Conservation (phyloP, 345 rosid genomes). For the Geranium rotundifolium region DNA sequence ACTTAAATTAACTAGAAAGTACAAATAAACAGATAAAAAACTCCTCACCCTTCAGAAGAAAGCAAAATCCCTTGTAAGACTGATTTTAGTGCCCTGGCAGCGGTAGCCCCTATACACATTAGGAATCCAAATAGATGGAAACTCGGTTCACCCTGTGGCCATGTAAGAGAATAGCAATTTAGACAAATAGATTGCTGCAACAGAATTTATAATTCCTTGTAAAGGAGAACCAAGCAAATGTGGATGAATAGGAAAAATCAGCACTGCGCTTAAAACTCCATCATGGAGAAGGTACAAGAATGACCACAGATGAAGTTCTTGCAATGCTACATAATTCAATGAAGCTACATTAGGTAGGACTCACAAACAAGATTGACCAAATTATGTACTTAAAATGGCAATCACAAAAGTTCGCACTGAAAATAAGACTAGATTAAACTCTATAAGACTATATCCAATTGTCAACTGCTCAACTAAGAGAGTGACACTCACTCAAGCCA, state of each 20-base stretch:
- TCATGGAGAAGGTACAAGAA: too few relatives aligned
- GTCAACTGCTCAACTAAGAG: neutral
- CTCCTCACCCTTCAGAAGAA: constrained; percentile 74
- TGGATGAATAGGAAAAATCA: too few relatives aligned
- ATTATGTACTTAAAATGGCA: neutral
- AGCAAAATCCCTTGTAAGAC: constrained; percentile 63
- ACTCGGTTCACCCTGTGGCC: constrained; percentile 17
- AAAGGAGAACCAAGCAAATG: too few relatives aligned
- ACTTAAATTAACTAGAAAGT: neutral
- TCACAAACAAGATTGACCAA: neutral
- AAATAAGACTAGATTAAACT: neutral
- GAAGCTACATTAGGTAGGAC: too few relatives aligned
- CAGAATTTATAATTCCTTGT: too few relatives aligned
- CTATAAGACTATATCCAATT: neutral
- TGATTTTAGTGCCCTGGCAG: constrained; percentile 29
- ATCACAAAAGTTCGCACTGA: neutral
- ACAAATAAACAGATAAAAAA: neutral
- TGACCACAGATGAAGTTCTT: too few relatives aligned
- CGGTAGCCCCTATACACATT: constrained; percentile 27
- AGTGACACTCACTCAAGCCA: neutral
- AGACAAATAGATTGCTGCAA: too few relatives aligned
- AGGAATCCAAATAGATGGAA: constrained; percentile 30
- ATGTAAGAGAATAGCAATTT: too few relatives aligned
- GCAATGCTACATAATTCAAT: too few relatives aligned
- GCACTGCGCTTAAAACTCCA: too few relatives aligned